phyloP scores from a whole-genome alignment of 2,329 filamentous ascomycete genomes.

The Nigrospora oryzae region DNA sequence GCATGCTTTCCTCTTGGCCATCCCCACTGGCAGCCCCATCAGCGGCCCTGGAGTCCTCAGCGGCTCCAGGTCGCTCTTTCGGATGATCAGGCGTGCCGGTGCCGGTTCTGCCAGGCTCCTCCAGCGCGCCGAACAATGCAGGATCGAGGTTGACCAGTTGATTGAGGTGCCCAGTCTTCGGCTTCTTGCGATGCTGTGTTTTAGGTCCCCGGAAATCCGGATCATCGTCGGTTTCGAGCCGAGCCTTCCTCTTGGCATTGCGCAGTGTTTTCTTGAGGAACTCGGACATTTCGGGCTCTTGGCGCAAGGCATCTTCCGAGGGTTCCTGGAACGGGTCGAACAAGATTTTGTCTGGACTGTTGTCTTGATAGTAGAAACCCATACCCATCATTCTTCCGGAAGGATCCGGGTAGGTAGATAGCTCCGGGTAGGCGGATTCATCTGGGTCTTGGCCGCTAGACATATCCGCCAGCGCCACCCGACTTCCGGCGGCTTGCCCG shows the following conservation, averaged over 20 bases:
- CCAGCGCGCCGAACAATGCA: constrained; percentile 32
- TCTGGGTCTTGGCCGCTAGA: constrained; percentile 18
- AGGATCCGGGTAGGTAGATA: constrained; percentile 34
- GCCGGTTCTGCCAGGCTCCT: constrained; percentile 8
- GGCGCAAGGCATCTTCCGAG: constrained; percentile 30
- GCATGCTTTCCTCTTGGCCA: background rate
- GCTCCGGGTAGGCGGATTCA: constrained; percentile 18
- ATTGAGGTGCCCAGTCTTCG: constrained; percentile 23
- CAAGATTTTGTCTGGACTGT: constrained; percentile 47
- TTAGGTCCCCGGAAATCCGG: constrained; percentile 42
- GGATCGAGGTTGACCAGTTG: constrained; percentile 42
- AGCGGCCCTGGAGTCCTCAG: constrained; percentile 1
- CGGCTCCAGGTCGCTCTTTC: constrained; percentile 5
- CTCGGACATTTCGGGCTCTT: constrained; percentile 41
- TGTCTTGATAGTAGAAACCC: constrained; percentile 53
- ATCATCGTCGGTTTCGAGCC: constrained; percentile 42
- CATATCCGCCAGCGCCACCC: constrained; percentile 19
- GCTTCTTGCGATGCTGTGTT: constrained; percentile 33
- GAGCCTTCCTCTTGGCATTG: constrained; percentile 43
- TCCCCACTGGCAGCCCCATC: background rate
- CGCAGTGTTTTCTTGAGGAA: constrained; percentile 46
- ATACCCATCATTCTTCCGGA: constrained; percentile 46
- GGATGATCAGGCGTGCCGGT: constrained; percentile 12
- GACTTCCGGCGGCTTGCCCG: constrained; percentile 11
- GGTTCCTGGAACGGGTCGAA: constrained; percentile 52